A percentile compares a stretch with the other conserved stretches of the same genome.
phyloP scores from a whole-genome alignment of 768 basidiomycete genomes.

The Hericium erinaceus region DNA sequence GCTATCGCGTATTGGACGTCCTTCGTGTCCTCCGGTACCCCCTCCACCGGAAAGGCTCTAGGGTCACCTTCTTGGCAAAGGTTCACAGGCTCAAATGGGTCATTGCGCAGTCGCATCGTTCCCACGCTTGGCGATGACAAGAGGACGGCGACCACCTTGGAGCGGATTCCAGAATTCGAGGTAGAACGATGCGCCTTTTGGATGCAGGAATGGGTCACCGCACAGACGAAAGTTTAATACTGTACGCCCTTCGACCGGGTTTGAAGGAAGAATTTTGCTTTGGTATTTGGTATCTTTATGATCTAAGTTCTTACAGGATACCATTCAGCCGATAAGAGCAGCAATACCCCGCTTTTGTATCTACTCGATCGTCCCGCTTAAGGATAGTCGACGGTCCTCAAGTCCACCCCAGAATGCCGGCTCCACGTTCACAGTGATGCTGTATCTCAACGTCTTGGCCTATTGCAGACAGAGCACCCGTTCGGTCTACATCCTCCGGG shows the following conservation, averaged over 20 bases:
- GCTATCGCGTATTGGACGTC: conserved; percentile 39
- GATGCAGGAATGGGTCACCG: neutral
- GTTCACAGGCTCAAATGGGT: neutral
- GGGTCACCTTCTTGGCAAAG: neutral
- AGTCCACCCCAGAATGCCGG: too few relatives aligned
- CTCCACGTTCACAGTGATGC: too few relatives aligned
- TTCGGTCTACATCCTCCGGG: conserved; percentile 25
- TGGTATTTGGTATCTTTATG: too few relatives aligned
- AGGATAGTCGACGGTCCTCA: too few relatives aligned
- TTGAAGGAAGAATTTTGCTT: too few relatives aligned
- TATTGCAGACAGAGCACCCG: too few relatives aligned
- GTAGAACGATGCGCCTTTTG: neutral
- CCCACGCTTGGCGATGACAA: neutral
- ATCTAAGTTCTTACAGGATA: too few relatives aligned
- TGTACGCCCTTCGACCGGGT: too few relatives aligned
- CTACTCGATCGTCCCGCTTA: too few relatives aligned
- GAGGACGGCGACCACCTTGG: neutral
- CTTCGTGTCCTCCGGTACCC: conserved; percentile 21
- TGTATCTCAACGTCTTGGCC: too few relatives aligned
- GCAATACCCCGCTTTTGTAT: too few relatives aligned
- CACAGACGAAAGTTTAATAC: neutral
- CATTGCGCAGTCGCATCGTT: neutral
- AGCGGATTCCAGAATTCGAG: neutral
- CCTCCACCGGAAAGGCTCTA: conserved; percentile 8
- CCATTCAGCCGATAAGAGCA: too few relatives aligned